Base-by-base conservation (phyloP, 495 filamentous ascomycete species). In the Penicillium angulare region DNA sequence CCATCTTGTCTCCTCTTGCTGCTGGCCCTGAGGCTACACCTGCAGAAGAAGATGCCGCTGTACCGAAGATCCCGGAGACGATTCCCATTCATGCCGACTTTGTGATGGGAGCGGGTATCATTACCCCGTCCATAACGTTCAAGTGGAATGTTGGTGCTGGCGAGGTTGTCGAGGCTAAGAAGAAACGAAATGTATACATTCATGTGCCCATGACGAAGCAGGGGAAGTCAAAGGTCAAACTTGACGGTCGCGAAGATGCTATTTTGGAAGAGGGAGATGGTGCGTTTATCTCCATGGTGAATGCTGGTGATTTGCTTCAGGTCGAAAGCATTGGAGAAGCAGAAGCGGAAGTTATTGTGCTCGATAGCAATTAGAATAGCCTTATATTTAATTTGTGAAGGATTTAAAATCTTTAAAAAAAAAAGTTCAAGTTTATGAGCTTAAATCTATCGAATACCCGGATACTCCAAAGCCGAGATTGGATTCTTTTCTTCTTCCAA, bases 81-180 rank as follows among this genome's bases (percentile, higher is more conserved):
- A 92, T 92, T 52, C 86, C 86, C 8, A 84, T 91, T 27, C 86
- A 92, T 63, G 86, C 87, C 17, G 88, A 92, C 61, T 81, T 91
- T 43, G 78, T 86, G 31, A 89, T 92, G 87, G 81, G 77, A 3
- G 88, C 88, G 5, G 79, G 81, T 12, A 77, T 86, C 33, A 86
- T 91, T 43, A 69, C 62, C 36, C 79, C 74, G 0, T 64, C 61
- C 41, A 71, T 57, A 56, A 71, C 59, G 47, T 89, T 81, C 64
- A 81, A 74, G 60, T 87, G 79, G 83, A 79, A 50, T 53, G 78
- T 86, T 16, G 84, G 86, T 4, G 81, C 66, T 0, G 71, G 66
- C 1, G 67, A 67, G 7, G 62, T 53, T 17, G 73, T 69, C 0
- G 57, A 61, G 33, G 74, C 69, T 22, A 77, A 64, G 43, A 74